Conservation (phyloP, 352 stramenopile species). For the Pythium brassicae region DNA sequence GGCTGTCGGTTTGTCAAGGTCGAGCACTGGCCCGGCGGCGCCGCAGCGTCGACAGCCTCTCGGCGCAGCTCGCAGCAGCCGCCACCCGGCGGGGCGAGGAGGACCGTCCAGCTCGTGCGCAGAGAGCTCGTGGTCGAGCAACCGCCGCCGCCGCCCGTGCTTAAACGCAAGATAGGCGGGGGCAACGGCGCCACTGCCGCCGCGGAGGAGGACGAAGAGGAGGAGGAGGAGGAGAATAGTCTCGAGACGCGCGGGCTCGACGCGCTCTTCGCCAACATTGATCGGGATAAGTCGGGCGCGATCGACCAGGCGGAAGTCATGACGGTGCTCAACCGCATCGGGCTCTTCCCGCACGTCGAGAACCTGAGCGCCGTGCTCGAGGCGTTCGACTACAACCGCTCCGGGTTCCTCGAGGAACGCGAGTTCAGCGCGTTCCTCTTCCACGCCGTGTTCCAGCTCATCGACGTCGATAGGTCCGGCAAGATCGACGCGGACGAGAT, state of each 20-base stretch:
- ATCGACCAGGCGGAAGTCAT: constrained; percentile 59
- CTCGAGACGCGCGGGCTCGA: constrained; percentile 57
- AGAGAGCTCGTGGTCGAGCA: constrained; percentile 23
- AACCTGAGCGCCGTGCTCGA: constrained; percentile 41
- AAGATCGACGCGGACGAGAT: constrained; percentile 79
- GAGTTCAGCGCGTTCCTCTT: constrained; percentile 76
- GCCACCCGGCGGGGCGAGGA: constrained; percentile 20
- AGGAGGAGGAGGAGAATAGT: constrained; percentile 31
- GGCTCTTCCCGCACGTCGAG: constrained; percentile 50
- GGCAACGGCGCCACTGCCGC: background rate
- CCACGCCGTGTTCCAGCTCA: constrained; percentile 66
- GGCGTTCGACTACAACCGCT: constrained; percentile 48
- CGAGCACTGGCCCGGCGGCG: constrained; percentile 33
- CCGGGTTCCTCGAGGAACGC: constrained; percentile 38
- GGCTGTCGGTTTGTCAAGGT: constrained; percentile 66
- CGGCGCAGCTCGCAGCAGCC: background rate
- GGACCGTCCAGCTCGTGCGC: constrained; percentile 36
- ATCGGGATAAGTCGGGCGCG: constrained; percentile 53
- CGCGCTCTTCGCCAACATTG: constrained; percentile 57
- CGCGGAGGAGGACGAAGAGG: background rate
- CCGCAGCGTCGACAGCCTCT: background rate
- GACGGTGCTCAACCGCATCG: constrained; percentile 57
- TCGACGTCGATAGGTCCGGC: constrained; percentile 65
- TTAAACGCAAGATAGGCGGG: background rate
- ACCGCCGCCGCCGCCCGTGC: background rate